Conservation (phyloP, 345 rosid species). For the Angophora floribunda region DNA sequence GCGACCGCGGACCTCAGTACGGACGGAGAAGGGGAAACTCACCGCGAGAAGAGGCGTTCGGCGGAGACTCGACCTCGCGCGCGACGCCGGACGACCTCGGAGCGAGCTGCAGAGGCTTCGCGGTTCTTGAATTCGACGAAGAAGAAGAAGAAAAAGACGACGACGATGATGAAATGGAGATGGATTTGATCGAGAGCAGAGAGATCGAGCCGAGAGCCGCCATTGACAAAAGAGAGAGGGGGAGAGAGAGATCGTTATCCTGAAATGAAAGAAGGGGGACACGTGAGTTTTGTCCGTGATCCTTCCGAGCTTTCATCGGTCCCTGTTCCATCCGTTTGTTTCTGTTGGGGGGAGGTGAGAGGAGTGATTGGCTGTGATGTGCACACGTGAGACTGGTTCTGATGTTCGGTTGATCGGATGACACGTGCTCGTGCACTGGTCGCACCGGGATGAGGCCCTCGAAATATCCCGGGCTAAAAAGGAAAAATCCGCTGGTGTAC, state of each 20-base stretch:
- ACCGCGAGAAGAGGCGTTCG: background rate
- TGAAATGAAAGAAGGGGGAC: background rate
- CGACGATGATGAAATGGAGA: background rate
- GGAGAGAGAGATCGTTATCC: background rate
- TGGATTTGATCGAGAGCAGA: conserved; percentile 9
- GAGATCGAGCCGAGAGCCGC: conserved; percentile 33
- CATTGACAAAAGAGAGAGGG: conserved; percentile 1
- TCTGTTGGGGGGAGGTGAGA: background rate
- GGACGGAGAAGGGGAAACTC: background rate
- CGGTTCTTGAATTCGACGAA: background rate
- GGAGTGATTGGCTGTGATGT: background rate
- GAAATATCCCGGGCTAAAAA: background rate
- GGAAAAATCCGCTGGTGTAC: background rate
- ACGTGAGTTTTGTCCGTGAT: background rate
- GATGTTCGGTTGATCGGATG: background rate
- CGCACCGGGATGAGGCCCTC: background rate
- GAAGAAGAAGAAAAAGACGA: background rate
- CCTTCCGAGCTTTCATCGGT: background rate
- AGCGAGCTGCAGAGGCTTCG: background rate
- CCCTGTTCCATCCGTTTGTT: background rate
- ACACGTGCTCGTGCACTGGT: background rate
- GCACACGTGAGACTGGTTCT: background rate
- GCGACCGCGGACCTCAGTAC: background rate
- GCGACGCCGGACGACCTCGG: conserved; percentile 13
- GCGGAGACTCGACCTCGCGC: conserved; percentile 8